These are phyloP conservation scores for Plenodomus biglobosus DNA, from an alignment of 2,329 filamentous ascomycete genomes.

Conservation along the genomic window DNA sequence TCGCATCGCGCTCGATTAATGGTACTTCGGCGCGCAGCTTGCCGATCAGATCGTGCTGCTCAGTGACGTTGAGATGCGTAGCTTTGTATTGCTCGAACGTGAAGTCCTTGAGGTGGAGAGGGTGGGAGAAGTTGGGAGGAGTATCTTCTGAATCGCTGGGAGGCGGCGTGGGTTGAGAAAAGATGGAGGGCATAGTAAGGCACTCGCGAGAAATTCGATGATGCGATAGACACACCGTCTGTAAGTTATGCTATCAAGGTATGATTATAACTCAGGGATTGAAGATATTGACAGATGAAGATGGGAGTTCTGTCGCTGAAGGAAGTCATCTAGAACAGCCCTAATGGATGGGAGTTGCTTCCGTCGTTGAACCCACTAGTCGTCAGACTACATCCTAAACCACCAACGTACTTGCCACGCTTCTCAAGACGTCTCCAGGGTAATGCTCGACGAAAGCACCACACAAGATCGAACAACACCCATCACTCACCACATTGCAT, in stretches of 20 bases:
- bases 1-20: conserved; percentile 8
- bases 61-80: conserved; percentile 2
- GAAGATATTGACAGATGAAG: too few relatives aligned
- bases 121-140: too few relatives aligned
- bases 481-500: too few relatives aligned
- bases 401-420: too few relatives aligned
- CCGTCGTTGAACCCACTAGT: background rate
- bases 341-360: background rate
- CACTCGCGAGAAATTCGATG: conserved; percentile 2
- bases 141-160: background rate
- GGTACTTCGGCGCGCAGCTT: conserved; percentile 8
- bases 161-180: background rate
- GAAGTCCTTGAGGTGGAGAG: background rate
- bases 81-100: conserved; percentile 11
- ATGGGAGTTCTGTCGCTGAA: too few relatives aligned
- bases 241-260: background rate
- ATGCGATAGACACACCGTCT: background rate
- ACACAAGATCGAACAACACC: too few relatives aligned
- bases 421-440: too few relatives aligned
- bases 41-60: conserved; percentile 8
- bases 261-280: too few relatives aligned
- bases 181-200: background rate
- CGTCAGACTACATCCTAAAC: too few relatives aligned
- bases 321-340: too few relatives aligned
- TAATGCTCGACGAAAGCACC: too few relatives aligned